Conservation (phyloP, 257 asterid genomes). For the Solanum bukasovii region DNA sequence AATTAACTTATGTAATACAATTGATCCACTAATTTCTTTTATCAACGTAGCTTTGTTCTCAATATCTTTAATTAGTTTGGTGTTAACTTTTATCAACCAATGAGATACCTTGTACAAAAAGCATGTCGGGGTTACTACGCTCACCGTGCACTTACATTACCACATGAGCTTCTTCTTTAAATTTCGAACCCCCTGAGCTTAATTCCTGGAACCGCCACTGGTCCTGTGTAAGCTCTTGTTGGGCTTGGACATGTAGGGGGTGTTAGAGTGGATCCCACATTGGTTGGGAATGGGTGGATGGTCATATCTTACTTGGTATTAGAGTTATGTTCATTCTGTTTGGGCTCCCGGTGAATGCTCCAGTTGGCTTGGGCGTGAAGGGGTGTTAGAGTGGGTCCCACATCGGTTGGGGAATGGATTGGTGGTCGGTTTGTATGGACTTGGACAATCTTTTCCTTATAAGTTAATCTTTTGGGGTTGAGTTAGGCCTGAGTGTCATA, state of each 20-base stretch:
- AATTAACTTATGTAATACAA: too few relatives aligned
- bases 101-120: too few relatives aligned
- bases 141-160: too few relatives aligned
- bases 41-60: too few relatives aligned
- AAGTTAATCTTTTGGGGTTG: neutral
- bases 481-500: neutral
- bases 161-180: too few relatives aligned
- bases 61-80: too few relatives aligned
- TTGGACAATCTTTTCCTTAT: neutral
- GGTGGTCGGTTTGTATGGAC: neutral
- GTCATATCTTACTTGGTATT: neutral
- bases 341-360: neutral
- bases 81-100: too few relatives aligned
- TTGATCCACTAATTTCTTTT: too few relatives aligned
- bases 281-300: neutral
- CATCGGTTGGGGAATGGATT: neutral
- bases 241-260: neutral
- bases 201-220: too few relatives aligned
- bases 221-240: too few relatives aligned
- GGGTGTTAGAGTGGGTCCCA: neutral
- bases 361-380: neutral
- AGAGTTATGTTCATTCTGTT: neutral
- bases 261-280: neutral
- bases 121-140: too few relatives aligned
- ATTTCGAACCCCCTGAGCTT: too few relatives aligned